Conservation (phyloP, 148 eudicot genomes). For the Rhododendron kiyosumense region DNA sequence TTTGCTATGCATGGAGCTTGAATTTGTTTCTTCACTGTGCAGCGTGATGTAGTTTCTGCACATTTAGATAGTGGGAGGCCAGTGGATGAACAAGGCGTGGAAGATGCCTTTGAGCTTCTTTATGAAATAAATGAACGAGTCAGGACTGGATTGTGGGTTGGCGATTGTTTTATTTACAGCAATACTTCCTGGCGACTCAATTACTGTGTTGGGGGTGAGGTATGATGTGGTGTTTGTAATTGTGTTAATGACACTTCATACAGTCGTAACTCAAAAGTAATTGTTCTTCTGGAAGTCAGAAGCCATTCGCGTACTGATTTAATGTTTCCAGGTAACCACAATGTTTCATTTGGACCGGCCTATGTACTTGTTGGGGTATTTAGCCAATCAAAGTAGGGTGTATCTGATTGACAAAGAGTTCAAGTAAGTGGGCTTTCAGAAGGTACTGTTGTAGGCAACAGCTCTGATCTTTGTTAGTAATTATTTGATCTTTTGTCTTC, state of each 20-base stretch:
- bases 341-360: conserved; percentile 99
- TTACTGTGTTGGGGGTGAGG: conserved; percentile 99
- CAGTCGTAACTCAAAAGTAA: neutral
- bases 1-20: neutral
- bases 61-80: conserved; percentile 87
- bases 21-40: conserved; percentile 26
- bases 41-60: conserved; percentile 89
- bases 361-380: conserved; percentile 96
- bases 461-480: conserved; percentile 7
- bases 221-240: conserved; percentile 20
- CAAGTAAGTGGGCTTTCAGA: conserved; percentile 54
- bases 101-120: conserved; percentile 92
- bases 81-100: conserved; percentile 83
- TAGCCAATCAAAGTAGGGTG: conserved; percentile 95
- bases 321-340: conserved; percentile 73
- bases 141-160: conserved; percentile 97
- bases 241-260: neutral
- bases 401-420: conserved; percentile 95
- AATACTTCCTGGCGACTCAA: conserved; percentile 95
- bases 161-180: conserved; percentile 94
- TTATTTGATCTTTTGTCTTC: conserved; percentile 4
- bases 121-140: conserved; percentile 95
- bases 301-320: neutral
- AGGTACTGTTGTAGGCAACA: neutral
- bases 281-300: neutral